A percentile compares a stretch with the other conserved stretches of the same genome.
Evolutionary conservation across 768 basidiomycete genomes (phyloP).

Genomic region (Pulveroboletus sp.): DNA sequence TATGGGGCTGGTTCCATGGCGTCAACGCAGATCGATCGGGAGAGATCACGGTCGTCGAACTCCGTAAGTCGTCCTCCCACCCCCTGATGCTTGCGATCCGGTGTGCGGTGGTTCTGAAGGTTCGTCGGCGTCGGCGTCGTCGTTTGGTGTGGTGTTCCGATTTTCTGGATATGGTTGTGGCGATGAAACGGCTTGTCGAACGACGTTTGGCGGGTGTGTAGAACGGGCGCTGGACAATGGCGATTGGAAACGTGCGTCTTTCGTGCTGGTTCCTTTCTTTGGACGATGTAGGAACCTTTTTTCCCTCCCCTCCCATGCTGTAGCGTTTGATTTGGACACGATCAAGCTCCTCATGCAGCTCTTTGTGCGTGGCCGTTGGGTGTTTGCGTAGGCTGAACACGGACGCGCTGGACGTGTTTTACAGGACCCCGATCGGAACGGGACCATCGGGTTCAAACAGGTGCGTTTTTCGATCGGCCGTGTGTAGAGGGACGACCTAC

Average conservation of each 20-base stretch:
- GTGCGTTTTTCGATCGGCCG: conserved; percentile 30
- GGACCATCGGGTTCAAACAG: conserved; percentile 78
- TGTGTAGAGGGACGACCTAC: neutral
- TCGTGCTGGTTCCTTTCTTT: too few species aligned
- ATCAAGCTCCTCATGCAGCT: conserved; percentile 79
- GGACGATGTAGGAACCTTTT: neutral
- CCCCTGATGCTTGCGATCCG: neutral
- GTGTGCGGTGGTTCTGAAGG: neutral
- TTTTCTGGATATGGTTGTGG: neutral
- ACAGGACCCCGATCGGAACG: conserved; percentile 67
- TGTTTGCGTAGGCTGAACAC: neutral
- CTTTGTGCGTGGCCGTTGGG: conserved; percentile 48
- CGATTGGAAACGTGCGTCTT: conserved; percentile 69
- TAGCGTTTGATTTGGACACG: conserved; percentile 82
- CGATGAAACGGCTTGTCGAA: neutral
- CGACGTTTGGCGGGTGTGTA: neutral
- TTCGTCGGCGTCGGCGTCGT: neutral
- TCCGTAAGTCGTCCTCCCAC: conserved; percentile 44
- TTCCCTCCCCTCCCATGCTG: neutral
- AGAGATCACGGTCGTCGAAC: conserved; percentile 57
- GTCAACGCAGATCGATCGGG: conserved; percentile 72
- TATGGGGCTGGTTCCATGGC: conserved; percentile 68
- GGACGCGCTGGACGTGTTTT: neutral
- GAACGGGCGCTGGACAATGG: conserved; percentile 48
- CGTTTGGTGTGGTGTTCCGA: neutral